Base-by-base conservation (phyloP, 83 land plant species). In the Thuja plicata region DNA sequence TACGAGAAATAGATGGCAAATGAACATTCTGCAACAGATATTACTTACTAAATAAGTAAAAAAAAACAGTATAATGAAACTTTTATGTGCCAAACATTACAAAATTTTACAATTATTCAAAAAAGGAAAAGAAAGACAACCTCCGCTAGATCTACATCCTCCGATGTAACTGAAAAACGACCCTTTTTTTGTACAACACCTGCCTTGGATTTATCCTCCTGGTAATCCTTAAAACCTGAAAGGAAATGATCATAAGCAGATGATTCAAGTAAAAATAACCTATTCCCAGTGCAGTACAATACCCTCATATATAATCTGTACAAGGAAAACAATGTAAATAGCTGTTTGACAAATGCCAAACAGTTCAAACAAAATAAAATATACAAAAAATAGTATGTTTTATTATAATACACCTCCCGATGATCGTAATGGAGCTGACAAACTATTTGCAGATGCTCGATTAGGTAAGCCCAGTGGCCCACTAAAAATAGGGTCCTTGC, bases 111-210 rank as follows among this genome's bases (percentile, higher is more conserved):
- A 83, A 83, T 40, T 83, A 19, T 60, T 13, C 16, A 79, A 37
- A 37, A 87, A 82, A 13, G 38, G 27, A 60, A 89, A 88, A 55
- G 24, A 84, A 88, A 21, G n/a, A 2, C 30, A 87, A 95, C 97
- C 94, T 95, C 93, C 86, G 89, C 93, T 90, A 92, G 93, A 89
- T 95, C 97, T 57, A 95, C 93, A 90, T 93, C 92, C 88, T 92
- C 97, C 35, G 97, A 95, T 87, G 96, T 95, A 83, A 95, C 93
- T 82, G 97, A 95, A 86, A 95, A 95, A 16, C 95, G 91, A 41
- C 97, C 97, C 86, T 90, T 94, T 79, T 93, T 92, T 93, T 95
- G 97, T 41, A 96, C 95, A 21, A 96, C 91, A 91, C 89, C 92
- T 17, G 91, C 89, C 88, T 94, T 96, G 52, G 95, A 88, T 35